Conservation (phyloP, 768 basidiomycete species). For the Hygrocybe coccinea region DNA sequence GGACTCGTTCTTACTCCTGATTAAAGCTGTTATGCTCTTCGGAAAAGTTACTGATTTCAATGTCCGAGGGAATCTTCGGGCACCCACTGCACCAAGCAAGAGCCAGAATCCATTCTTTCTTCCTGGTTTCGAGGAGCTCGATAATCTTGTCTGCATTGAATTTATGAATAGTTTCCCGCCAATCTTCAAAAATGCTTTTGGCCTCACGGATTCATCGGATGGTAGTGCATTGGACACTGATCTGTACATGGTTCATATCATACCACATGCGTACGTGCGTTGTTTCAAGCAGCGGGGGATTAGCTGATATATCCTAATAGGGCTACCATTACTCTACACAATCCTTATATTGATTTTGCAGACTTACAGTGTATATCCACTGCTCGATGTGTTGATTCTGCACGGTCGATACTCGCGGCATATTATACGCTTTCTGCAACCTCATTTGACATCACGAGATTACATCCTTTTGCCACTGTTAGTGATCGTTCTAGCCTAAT, state of each 20-base stretch:
- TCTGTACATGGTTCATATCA: constrained; percentile 79
- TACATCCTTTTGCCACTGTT: constrained; percentile 82
- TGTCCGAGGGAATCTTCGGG: constrained; percentile 66
- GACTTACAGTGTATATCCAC: constrained; percentile 64
- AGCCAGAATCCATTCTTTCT: constrained; percentile 67
- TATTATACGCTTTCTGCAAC: constrained; percentile 78
- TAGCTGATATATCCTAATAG: constrained; percentile 32
- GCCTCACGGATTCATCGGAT: constrained; percentile 55
- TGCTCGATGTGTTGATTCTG: constrained; percentile 67
- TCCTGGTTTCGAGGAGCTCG: constrained; percentile 64
- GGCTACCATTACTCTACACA: constrained; percentile 84
- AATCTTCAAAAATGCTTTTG: constrained; percentile 57
- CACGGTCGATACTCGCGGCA: constrained; percentile 66
- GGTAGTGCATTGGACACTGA: constrained; percentile 70
- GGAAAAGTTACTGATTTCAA: constrained; percentile 83
- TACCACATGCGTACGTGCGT: constrained; percentile 74
- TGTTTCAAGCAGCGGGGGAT: constrained; percentile 1
- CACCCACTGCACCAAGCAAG: constrained; percentile 61
- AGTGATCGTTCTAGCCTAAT: constrained; percentile 23
- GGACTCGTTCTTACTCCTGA: constrained; percentile 74
- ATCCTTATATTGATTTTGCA: constrained; percentile 73
- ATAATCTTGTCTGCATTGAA: constrained; percentile 58
- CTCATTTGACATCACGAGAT: constrained; percentile 70
- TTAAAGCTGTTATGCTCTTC: constrained; percentile 82
- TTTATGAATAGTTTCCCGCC: constrained; percentile 71